phyloP scores from a whole-genome alignment of 345 rosid genomes.

The Cardamine resedifolia region DNA sequence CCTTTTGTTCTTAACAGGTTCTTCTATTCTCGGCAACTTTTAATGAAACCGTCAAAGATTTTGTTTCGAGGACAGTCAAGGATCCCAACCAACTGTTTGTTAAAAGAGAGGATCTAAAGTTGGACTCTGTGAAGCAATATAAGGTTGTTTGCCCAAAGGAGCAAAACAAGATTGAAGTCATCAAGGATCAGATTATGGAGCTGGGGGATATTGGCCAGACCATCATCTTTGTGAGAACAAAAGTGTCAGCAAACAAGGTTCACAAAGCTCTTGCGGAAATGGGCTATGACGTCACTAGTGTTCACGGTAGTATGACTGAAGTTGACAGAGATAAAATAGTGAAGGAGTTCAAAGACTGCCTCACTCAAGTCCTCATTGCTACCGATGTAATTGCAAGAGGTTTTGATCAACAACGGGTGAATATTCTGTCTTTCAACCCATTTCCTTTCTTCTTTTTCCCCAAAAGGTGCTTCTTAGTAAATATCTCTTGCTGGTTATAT shows the following conservation, averaged over 20 bases:
- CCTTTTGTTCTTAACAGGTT: constrained; percentile 46
- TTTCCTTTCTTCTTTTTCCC: background rate
- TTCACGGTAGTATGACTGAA: constrained; percentile 63
- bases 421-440: background rate
- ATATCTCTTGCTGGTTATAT: constrained; percentile 13
- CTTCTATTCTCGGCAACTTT: constrained; percentile 96
- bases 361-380: constrained; percentile 86
- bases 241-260: constrained; percentile 56
- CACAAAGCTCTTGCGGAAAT: constrained; percentile 62
- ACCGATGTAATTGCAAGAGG: constrained; percentile 93
- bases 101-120: constrained; percentile 81
- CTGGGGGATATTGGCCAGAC: constrained; percentile 85
- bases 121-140: constrained; percentile 88
- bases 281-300: constrained; percentile 85
- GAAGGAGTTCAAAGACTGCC: constrained; percentile 79
- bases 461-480: background rate
- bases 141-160: constrained; percentile 87
- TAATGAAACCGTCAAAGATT: constrained; percentile 74
- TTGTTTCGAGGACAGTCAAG: constrained; percentile 57
- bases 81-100: constrained; percentile 87
- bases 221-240: constrained; percentile 73
- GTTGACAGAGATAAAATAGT: constrained; percentile 82
- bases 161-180: constrained; percentile 60
- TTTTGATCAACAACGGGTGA: constrained; percentile 92
- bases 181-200: constrained; percentile 84